A percentile compares a stretch with the other conserved stretches of the same genome.
Conservation (phyloP, 1,139 yeast genomes). For the Candida pseudoviswanathii region DNA sequence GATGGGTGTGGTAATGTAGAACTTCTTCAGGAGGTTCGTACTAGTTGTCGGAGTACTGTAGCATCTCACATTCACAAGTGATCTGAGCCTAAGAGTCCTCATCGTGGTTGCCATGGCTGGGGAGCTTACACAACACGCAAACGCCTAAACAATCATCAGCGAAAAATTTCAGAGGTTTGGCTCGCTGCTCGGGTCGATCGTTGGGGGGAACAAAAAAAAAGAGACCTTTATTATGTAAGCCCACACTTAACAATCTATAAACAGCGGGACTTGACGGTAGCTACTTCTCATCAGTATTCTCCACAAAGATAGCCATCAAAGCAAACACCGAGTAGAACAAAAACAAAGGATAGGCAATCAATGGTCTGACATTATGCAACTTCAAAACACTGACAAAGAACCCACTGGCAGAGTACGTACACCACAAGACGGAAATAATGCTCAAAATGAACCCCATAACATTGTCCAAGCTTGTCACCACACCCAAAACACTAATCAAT, state of each 20-base stretch:
- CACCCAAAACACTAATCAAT: conserved; percentile 73
- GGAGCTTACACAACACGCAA: too few relatives aligned
- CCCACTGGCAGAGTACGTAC: conserved; percentile 92
- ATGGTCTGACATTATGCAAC: conserved; percentile 80
- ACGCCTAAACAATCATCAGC: too few relatives aligned
- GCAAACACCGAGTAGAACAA: conserved; percentile 95
- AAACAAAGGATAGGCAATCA: conserved; percentile 91
- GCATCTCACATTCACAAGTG: not conserved
- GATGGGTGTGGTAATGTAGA: conserved; percentile 85
- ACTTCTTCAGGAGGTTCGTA: conserved; percentile 23
- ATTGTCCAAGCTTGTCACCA: conserved; percentile 70
- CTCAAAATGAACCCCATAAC: conserved; percentile 72
- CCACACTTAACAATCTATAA: not conserved
- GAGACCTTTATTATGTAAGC: not conserved
- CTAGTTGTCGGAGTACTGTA: too few relatives aligned
- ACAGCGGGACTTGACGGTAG: not conserved
- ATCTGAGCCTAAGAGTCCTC: not conserved
- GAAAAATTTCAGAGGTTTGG: too few relatives aligned
- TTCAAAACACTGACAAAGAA: conserved; percentile 86
- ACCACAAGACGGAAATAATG: conserved; percentile 80
- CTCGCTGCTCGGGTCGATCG: too few relatives aligned
- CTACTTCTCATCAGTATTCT: conserved; percentile 29
- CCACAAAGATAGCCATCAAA: conserved; percentile 91
- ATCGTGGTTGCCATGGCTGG: too few relatives aligned
- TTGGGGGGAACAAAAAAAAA: not conserved